A percentile compares a stretch with the other conserved stretches of the same genome.
phyloP scores from a whole-genome alignment of 306 rosid genomes.

The Quercus rubra region DNA sequence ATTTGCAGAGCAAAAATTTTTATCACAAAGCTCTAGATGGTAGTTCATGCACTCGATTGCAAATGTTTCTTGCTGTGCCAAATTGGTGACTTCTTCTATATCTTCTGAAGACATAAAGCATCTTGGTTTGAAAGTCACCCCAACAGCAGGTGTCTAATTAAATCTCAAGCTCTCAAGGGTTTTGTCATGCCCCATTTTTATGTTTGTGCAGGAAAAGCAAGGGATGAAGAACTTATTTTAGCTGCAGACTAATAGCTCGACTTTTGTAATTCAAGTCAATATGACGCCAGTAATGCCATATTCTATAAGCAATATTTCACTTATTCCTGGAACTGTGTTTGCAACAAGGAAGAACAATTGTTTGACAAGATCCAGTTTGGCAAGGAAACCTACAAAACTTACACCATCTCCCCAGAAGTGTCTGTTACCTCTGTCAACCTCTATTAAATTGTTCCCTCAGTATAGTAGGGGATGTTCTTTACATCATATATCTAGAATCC shows the following conservation, averaged over 20 bases:
- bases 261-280: slow-evolving; percentile 32
- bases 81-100: not conserved
- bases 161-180: not conserved
- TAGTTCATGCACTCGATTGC: not conserved
- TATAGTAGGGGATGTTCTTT: slow-evolving; percentile 38
- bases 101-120: not conserved
- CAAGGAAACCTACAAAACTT: slow-evolving; percentile 46
- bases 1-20: not conserved
- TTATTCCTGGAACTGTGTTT: slow-evolving; percentile 64
- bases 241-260: slow-evolving; percentile 12
- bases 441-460: slow-evolving; percentile 48
- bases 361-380: slow-evolving; percentile 50
- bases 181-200: slow-evolving; percentile 1
- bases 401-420: slow-evolving; percentile 41
- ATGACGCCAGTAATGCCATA: slow-evolving; percentile 68
- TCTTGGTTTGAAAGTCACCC: not conserved
- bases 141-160: not conserved
- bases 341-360: slow-evolving; percentile 44
- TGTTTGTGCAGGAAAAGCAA: slow-evolving; percentile 36
- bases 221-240: slow-evolving; percentile 35
- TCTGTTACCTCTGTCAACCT: slow-evolving; percentile 52
- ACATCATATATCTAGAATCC: slow-evolving; percentile 45
- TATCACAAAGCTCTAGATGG: not conserved
- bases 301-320: slow-evolving; percentile 63
- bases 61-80: slow-evolving; percentile 11